Percentiles rank a stretch among this genome's conserved stretches.
phyloP scores from a whole-genome alignment of 257 asterid species.

The Forsythia viridissima region DNA sequence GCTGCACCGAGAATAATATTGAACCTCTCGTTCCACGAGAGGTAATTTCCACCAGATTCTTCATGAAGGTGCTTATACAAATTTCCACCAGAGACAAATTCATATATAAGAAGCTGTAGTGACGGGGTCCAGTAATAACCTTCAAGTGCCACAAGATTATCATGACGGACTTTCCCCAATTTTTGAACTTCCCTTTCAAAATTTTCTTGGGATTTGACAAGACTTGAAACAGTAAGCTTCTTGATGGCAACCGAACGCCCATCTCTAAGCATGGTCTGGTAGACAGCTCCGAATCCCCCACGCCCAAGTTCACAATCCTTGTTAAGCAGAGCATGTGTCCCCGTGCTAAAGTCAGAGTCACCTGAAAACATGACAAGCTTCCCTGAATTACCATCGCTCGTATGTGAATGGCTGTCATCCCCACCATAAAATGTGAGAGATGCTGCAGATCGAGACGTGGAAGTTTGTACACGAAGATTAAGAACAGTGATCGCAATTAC shows the following conservation, averaged over 20 bases:
- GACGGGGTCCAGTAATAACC: constrained; percentile 96
- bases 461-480: constrained; percentile 68
- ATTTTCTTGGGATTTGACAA: constrained; percentile 74
- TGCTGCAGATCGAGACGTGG: constrained; percentile 51
- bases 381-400: constrained; percentile 67
- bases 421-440: constrained; percentile 72
- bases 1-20: constrained; percentile 72
- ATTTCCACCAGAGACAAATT: constrained; percentile 77
- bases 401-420: constrained; percentile 64
- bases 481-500: constrained; percentile 83
- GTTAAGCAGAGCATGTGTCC: constrained; percentile 77
- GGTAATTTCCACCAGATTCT: constrained; percentile 43
- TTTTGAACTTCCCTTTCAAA: constrained; percentile 75
- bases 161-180: constrained; percentile 62
- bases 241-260: constrained; percentile 87
- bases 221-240: constrained; percentile 81
- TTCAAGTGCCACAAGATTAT: constrained; percentile 67
- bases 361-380: constrained; percentile 94
- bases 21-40: constrained; percentile 83
- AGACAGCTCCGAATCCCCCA: constrained; percentile 92
- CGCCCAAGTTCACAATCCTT: constrained; percentile 92
- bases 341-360: constrained; percentile 70
- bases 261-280: constrained; percentile 68
- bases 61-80: constrained; percentile 77
- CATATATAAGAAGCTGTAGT: constrained; percentile 83